These are phyloP conservation scores for Rhododendron ferrugineum DNA, from an alignment of 148 eudicot genomes.

Conservation along the genomic window DNA sequence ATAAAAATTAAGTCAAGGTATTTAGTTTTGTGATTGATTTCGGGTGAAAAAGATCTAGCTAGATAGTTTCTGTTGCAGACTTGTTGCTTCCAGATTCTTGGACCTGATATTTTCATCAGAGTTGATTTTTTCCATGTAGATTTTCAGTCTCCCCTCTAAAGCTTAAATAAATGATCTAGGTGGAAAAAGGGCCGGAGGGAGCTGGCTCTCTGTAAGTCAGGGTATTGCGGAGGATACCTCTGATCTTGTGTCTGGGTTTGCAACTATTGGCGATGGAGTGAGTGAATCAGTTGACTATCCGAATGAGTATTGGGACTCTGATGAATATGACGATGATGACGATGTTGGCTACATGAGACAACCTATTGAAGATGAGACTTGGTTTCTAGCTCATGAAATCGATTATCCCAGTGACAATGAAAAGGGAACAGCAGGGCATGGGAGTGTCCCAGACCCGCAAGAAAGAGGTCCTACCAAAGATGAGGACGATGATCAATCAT, in stretches of 20 bases:
- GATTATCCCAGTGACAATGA: conserved; percentile 99
- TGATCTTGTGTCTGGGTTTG: conserved; percentile 94
- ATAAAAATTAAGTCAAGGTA: background rate
- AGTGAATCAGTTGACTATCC: conserved; percentile 91
- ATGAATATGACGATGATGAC: conserved; percentile 95
- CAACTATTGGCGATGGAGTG: conserved; percentile 93
- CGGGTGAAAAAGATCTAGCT: background rate
- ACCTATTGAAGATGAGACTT: conserved; percentile 97
- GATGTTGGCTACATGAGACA: conserved; percentile 99
- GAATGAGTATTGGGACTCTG: conserved; percentile 98
- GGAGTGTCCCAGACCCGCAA: conserved; percentile 71
- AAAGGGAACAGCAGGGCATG: conserved; percentile 65
- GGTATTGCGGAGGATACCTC: conserved; percentile 92
- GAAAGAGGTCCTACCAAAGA: conserved; percentile 63
- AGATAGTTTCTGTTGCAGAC: background rate
- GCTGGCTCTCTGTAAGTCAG: conserved; percentile 96
- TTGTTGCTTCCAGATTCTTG: conserved; percentile 1
- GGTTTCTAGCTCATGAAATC: conserved; percentile 99
- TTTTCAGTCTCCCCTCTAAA: background rate
- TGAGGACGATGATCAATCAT: conserved; percentile 92
- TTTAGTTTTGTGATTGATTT: background rate
- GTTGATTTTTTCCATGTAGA: background rate
- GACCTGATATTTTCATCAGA: background rate
- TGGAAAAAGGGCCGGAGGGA: conserved; percentile 73
- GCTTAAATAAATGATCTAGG: conserved; percentile 31